Evolutionary conservation across 1,284 basidiomycete species (phyloP).

Genomic region (Moniliophthora roreri): DNA sequence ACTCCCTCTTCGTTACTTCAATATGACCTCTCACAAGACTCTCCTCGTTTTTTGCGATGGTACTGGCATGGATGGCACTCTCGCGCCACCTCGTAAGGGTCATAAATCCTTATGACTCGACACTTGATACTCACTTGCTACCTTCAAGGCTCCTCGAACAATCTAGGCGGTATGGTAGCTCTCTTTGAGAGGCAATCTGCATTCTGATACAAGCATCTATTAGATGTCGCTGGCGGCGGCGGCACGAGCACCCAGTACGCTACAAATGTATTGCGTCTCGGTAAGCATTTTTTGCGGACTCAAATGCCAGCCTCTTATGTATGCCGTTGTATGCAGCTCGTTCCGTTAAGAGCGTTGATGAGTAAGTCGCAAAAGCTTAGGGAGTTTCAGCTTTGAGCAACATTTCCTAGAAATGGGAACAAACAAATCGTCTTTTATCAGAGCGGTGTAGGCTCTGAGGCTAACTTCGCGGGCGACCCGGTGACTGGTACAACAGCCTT

Average conservation of each 20-base stretch:
- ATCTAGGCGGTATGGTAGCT: too few relatives aligned
- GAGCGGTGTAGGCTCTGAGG: slow-evolving; percentile 24
- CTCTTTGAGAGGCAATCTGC: too few relatives aligned
- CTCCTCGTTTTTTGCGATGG: too few relatives aligned
- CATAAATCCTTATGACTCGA: too few relatives aligned
- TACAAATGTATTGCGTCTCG: not conserved
- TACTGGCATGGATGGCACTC: too few relatives aligned
- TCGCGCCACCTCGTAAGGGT: too few relatives aligned
- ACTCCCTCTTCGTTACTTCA: too few relatives aligned
- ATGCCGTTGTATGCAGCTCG: not conserved
- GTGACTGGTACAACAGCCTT: slow-evolving; percentile 9
- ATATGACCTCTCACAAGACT: too few relatives aligned
- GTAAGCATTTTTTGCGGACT: not conserved
- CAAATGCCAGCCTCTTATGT: too few relatives aligned
- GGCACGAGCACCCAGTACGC: not conserved
- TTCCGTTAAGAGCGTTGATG: not conserved
- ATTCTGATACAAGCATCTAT: too few relatives aligned
- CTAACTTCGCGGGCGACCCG: slow-evolving; percentile 19
- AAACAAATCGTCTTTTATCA: slow-evolving; percentile 24
- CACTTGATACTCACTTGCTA: too few relatives aligned
- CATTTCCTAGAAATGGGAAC: slow-evolving; percentile 11
- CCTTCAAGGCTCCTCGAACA: too few relatives aligned
- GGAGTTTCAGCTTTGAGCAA: not conserved
- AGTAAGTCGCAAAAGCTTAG: not conserved
- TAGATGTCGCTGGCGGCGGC: not conserved